phyloP scores from a whole-genome alignment of 495 filamentous ascomycete species.

The Filosporella fistucella region DNA sequence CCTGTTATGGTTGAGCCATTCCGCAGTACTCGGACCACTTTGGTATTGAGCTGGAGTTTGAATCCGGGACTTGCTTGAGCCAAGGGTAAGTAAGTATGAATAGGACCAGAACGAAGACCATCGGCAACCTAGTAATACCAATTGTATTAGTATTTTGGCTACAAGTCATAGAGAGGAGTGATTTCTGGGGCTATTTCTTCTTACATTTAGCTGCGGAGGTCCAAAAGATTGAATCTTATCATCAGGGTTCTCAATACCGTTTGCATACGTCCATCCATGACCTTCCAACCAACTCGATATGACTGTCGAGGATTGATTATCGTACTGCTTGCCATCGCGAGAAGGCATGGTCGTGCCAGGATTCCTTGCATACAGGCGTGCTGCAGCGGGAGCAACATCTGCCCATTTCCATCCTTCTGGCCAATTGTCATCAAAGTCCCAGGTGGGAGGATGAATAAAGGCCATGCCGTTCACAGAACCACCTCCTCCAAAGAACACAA shows the following conservation, averaged over 20 bases:
- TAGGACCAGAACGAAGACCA: conserved; percentile 1
- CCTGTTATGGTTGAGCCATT: background rate
- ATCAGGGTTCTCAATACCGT: background rate
- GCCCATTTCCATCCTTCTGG: background rate
- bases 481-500: background rate
- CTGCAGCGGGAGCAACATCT: background rate
- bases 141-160: too few relatives aligned
- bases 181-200: background rate
- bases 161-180: too few relatives aligned
- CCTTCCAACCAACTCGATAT: background rate
- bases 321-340: background rate
- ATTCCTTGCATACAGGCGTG: background rate
- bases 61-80: background rate
- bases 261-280: background rate
- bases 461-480: background rate
- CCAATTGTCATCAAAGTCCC: background rate
- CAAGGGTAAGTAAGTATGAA: background rate
- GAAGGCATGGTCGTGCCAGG: background rate
- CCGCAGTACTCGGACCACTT: background rate
- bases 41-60: background rate
- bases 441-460: background rate
- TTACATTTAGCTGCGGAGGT: background rate
- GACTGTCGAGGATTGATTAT: background rate
- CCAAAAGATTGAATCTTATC: background rate
- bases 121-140: background rate